Conservation (phyloP, 2,329 filamentous ascomycete genomes). For the Scedosporium boydii region DNA sequence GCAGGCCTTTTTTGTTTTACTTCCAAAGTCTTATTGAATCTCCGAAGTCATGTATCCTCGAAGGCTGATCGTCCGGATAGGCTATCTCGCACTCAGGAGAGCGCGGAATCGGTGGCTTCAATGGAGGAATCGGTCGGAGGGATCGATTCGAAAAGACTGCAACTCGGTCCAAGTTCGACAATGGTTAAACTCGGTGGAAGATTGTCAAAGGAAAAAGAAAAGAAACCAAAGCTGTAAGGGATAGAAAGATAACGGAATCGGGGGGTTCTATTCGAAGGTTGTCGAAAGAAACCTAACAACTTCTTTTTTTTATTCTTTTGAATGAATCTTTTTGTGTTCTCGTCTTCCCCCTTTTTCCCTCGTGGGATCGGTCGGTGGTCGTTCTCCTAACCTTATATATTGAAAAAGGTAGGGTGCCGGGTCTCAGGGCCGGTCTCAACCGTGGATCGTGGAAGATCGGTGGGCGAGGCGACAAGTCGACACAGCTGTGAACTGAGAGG, state of each 20-base stretch:
- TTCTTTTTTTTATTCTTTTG: neutral
- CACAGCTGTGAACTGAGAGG: conserved; percentile 9
- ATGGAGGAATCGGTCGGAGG: neutral
- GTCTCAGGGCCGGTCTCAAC: conserved; percentile 6
- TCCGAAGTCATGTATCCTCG: conserved; percentile 10
- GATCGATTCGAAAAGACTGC: neutral
- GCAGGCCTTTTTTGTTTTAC: neutral
- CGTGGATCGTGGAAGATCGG: conserved; percentile 5
- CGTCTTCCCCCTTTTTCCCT: neutral
- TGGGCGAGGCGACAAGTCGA: conserved; percentile 4
- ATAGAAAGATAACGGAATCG: neutral
- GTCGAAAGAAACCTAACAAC: neutral
- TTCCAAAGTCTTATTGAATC: conserved; percentile 7
- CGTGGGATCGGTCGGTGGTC: conserved; percentile 1
- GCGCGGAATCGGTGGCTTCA: neutral
- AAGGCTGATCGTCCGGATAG: neutral
- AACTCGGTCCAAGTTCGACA: conserved; percentile 6
- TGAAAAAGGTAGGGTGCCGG: conserved; percentile 5
- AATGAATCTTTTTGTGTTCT: neutral
- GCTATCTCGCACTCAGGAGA: neutral
- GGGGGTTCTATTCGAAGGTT: neutral
- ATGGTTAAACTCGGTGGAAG: conserved; percentile 10
- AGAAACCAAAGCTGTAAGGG: conserved; percentile 1
- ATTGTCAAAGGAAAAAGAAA: conserved; percentile 4
- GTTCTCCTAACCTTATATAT: conserved; percentile 4